phyloP scores from a whole-genome alignment of 2,329 filamentous ascomycete species.

The Neoscytalidium dimidiatum region DNA sequence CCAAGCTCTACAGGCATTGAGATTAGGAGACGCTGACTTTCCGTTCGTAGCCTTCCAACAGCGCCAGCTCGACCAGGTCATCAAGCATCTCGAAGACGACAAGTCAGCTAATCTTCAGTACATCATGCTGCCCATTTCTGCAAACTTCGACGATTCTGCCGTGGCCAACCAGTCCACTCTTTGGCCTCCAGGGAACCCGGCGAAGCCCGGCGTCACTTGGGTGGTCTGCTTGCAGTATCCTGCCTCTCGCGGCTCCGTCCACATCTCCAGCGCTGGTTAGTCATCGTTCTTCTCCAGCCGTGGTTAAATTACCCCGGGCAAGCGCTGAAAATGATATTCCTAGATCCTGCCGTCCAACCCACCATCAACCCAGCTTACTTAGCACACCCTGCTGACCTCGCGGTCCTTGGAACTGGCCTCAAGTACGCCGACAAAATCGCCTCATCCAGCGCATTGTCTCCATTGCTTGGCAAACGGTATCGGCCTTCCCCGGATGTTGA shows the following conservation, averaged over 20 bases:
- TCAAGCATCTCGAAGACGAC: constrained; percentile 8
- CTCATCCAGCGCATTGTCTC: background rate
- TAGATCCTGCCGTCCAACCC: constrained; percentile 32
- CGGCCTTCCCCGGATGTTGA: background rate
- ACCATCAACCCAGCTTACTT: constrained; percentile 45
- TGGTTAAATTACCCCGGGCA: background rate
- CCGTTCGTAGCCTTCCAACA: background rate
- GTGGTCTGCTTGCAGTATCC: constrained; percentile 3
- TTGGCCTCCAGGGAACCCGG: background rate
- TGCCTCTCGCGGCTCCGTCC: background rate
- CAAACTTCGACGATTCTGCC: background rate
- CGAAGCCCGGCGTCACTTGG: background rate
- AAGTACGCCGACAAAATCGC: constrained; percentile 38
- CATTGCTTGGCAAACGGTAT: background rate
- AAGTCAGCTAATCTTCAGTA: constrained; percentile 12
- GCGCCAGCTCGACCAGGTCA: constrained; percentile 19
- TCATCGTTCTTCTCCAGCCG: no score
- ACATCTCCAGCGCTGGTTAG: background rate
- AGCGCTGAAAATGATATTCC: no score
- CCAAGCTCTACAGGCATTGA: background rate
- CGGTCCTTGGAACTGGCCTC: constrained; percentile 39
- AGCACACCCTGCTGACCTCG: constrained; percentile 44
- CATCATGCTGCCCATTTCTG: background rate
- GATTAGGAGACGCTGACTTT: background rate
- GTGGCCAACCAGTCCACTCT: background rate